Base-by-base conservation (phyloP, 306 rosid species). In the Fagus sylvatica region DNA sequence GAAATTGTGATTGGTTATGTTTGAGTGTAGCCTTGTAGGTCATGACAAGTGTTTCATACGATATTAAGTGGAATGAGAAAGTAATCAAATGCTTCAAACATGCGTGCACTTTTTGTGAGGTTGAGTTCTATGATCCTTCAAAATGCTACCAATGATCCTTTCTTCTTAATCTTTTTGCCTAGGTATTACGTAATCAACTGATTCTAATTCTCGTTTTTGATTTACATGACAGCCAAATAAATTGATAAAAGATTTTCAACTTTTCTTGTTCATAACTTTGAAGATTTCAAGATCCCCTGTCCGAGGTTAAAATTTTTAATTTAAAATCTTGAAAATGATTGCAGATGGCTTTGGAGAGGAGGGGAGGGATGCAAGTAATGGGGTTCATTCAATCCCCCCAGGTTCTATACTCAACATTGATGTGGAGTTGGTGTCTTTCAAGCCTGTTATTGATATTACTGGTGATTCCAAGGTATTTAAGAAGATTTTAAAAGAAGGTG, bases 401-500 rank as follows among this genome's bases (percentile, higher is more conserved):
- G 53, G 77, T 77, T 88, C 97, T 57, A 74, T 85, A 73, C 81
- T 91, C 72, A 78, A 69, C 80, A 68, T 89, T 83, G 80, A 84
- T 83, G 69, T 86, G 40, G 90, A 91, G 81, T 84, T 91, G 84
- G 83, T 84, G 36, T 89, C 92, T 69, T 88, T 86, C 85, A 89
- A 91, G 79, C 85, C 87, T 55, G 94, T 89, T 74, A 82, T 89
- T 74, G 84, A 91, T 84, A 83, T 89, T 80, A 89, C 83, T 36
- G 92, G 94, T 32, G 91, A 86, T 81, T 84, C 81, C 78, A 89
- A 81, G 88, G 91, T 91, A 78, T 36, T 88, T 39, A 91, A 91
- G 84, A 89, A 88, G 83, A 88, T 89, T 55, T 48, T 88, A 74
- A 85, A 80, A 80, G 91, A 88, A 83, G 97, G 94, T 75, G 90